Evolutionary conservation across 2,329 filamentous ascomycete species (phyloP).

Genomic region (Hypoxylon sp.): DNA sequence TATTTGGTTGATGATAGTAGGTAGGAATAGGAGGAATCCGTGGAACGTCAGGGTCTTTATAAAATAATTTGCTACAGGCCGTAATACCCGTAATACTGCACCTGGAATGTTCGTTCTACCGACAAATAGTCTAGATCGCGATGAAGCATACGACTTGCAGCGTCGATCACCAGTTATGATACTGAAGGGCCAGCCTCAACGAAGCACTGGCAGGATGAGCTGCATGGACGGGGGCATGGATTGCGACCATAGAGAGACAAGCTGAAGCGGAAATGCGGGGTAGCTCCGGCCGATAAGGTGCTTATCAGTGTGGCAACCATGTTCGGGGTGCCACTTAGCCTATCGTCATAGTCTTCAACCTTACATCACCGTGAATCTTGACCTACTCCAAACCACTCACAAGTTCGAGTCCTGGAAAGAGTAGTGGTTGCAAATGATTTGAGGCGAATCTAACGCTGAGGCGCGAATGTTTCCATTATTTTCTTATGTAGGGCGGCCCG

Average conservation of each 20-base stretch:
- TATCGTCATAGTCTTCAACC: neutral
- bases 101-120: conserved; percentile 24
- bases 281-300: conserved; percentile 39
- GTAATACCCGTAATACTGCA: neutral
- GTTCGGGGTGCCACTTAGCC: neutral
- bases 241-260: neutral
- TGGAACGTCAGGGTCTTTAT: conserved; percentile 34
- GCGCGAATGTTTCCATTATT: conserved; percentile 22
- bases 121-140: conserved; percentile 33
- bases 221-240: conserved; percentile 1
- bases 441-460: neutral
- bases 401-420: neutral
- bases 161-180: conserved; percentile 38
- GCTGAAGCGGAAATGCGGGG: conserved; percentile 40
- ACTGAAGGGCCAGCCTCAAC: conserved; percentile 10
- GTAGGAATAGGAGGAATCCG: neutral
- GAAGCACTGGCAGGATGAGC: conserved; percentile 6
- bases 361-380: conserved; percentile 2
- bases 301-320: conserved; percentile 34
- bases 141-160: conserved; percentile 43
- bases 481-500: conserved; percentile 9
- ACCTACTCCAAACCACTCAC: neutral
- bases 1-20: conserved; percentile 3
- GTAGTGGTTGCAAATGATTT: neutral
- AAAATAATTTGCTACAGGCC: conserved; percentile 16